These are phyloP conservation scores for Hypoxylon sp. DNA, from an alignment of 2,329 filamentous ascomycete species.

Conservation along the genomic window DNA sequence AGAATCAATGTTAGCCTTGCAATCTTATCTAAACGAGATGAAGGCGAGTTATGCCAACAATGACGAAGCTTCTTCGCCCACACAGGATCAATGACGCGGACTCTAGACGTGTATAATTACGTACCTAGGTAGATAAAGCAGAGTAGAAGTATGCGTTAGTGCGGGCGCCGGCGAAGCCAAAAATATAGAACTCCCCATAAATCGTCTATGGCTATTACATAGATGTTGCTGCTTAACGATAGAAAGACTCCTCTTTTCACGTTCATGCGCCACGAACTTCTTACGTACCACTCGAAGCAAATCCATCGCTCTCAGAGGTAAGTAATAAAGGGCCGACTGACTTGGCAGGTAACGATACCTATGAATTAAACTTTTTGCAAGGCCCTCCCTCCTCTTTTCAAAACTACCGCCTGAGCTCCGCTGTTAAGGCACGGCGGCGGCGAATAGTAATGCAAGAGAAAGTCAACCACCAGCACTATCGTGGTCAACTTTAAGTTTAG, in stretches of 20 bases:
- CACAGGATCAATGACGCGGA: slow-evolving; percentile 15
- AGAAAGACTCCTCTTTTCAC: background rate
- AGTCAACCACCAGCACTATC: too few relatives aligned
- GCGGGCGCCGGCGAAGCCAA: slow-evolving; percentile 1
- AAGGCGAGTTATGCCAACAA: background rate
- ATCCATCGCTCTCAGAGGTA: background rate
- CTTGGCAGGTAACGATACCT: too few relatives aligned
- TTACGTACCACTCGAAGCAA: background rate
- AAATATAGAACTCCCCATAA: background rate
- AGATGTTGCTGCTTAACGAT: background rate
- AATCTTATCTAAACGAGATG: slow-evolving; percentile 16
- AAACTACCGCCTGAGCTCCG: too few relatives aligned
- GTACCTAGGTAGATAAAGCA: background rate
- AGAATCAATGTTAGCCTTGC: slow-evolving; percentile 27
- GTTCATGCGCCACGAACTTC: background rate
- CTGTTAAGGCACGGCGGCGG: too few relatives aligned
- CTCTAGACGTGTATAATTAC: background rate
- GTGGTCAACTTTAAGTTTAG: too few relatives aligned
- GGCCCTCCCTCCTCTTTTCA: too few relatives aligned
- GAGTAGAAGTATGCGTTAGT: slow-evolving; percentile 17
- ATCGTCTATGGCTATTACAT: background rate
- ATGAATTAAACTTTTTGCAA: too few relatives aligned
- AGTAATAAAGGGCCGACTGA: too few relatives aligned
- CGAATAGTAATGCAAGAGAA: too few relatives aligned
- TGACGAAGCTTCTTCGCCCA: background rate